Base-by-base conservation (phyloP, 129 eudicot species). In the Escallonia rubra region DNA sequence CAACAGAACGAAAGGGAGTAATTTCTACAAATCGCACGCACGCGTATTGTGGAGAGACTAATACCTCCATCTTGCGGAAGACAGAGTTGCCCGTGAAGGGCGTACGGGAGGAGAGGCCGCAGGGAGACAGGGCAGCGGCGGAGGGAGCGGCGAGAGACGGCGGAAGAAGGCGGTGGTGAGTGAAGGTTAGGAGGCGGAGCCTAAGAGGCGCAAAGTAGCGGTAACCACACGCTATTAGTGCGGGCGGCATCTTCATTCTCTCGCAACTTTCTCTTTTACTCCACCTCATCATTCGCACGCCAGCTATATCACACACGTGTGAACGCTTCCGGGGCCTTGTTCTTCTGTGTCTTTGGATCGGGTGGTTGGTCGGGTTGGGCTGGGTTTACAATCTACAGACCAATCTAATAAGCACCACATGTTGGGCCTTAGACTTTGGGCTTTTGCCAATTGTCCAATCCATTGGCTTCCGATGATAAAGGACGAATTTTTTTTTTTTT, bases 61-160 rank as follows among this genome's bases (percentile, higher is more conserved):
- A 55, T 63, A 90, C 97, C 93, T 91, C 90, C 96, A 91, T 88
- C 78, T 74, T 72, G 43, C 58, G 72, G 80, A 81, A 69, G 63
- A 79, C 77, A 57, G 80, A 74, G 79, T 82, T 87, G 59, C 90
- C 87, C 77, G 95, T 84, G 84, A 61, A 34, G 76, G 67, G 56
- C 13, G 64, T n/a, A 10, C 81, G 10, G 46, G 38, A 68, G 1
- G 39, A 45, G 13, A 70, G 53, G 42, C 64, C 67, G 68, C 39
- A 71, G 66, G 65, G 69, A 3, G 71, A 59, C 8, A 10, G 47
- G 68, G 52, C 67, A 47, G 64, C 78, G 71, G 77, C 43, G 46
- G 34, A 60, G 81, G 81, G 12, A 70, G 41, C 42, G 53, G 77
- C 50, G 50, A 72, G 48, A 41, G 64, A 16, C 8, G 83, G 57